Evolutionary conservation across 305 asterid species (phyloP).

Genomic region (Andrographis paniculata): DNA sequence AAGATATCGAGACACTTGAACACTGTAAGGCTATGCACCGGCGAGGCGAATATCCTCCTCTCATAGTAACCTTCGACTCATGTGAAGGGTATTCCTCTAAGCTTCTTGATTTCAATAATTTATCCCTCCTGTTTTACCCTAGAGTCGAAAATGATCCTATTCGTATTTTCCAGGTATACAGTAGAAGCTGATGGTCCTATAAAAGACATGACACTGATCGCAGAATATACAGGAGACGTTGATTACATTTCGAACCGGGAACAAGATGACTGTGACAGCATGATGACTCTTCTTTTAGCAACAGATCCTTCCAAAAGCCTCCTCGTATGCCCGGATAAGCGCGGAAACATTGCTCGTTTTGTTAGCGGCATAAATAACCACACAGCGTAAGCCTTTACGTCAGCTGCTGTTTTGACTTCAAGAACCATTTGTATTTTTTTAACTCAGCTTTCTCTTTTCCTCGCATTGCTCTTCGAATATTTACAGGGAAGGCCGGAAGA

Average conservation of each 20-base stretch:
- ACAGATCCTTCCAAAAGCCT: slow-evolving; percentile 47
- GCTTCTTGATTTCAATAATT: not conserved
- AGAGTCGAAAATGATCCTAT: slow-evolving; percentile 3
- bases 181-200: slow-evolving; percentile 81
- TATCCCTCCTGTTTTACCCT: slow-evolving; percentile 3
- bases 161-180: slow-evolving; percentile 54
- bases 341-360: slow-evolving; percentile 71
- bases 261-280: slow-evolving; percentile 72
- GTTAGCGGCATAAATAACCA: slow-evolving; percentile 81
- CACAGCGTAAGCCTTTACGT: slow-evolving; percentile 53
- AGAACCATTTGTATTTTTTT: slow-evolving; percentile 17
- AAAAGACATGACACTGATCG: slow-evolving; percentile 67
- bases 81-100: slow-evolving; percentile 60
- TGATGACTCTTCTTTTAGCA: slow-evolving; percentile 81
- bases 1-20: slow-evolving; percentile 52
- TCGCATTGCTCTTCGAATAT: slow-evolving; percentile 4
- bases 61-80: slow-evolving; percentile 56
- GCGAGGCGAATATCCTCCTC: slow-evolving; percentile 76
- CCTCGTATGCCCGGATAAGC: slow-evolving; percentile 73
- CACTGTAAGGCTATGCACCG: slow-evolving; percentile 46
- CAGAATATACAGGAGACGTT: slow-evolving; percentile 85
- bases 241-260: slow-evolving; percentile 68
- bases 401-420: slow-evolving; percentile 13
- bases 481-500: slow-evolving; percentile 74
- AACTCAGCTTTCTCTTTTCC: not conserved